Conservation (phyloP, 306 rosid species). For the Medicago arabica region DNA sequence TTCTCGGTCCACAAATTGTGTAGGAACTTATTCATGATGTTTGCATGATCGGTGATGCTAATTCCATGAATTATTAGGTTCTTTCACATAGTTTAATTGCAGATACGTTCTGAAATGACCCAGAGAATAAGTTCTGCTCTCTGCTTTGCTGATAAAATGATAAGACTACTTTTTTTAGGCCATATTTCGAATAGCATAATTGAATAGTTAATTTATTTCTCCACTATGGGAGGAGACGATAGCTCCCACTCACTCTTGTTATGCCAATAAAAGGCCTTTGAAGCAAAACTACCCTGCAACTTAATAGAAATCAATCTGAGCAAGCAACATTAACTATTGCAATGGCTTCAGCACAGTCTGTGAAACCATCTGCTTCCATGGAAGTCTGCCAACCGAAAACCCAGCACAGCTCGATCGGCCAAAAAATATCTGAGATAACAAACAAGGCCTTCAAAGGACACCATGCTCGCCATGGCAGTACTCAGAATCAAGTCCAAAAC, state of each 20-base stretch:
- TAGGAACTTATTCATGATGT: constrained; percentile 45
- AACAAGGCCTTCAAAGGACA: constrained; percentile 54
- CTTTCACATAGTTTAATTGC: constrained; percentile 34
- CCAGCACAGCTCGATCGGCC: constrained; percentile 52
- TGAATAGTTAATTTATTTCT: constrained; percentile 43
- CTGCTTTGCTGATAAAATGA: constrained; percentile 6
- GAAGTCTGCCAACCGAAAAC: constrained; percentile 48
- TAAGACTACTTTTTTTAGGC: constrained; percentile 35
- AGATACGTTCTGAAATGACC: constrained; percentile 21
- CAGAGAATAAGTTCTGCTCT: constrained; percentile 47
- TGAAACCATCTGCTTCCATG: constrained; percentile 38
- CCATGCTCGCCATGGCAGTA: constrained; percentile 44
- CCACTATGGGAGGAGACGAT: constrained; percentile 33
- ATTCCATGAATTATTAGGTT: constrained; percentile 40
- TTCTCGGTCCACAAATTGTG: constrained; percentile 35
- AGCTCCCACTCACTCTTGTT: not conserved
- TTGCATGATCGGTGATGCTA: constrained; percentile 17
- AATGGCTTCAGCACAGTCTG: constrained; percentile 60
- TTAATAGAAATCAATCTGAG: constrained; percentile 31
- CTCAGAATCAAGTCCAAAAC: constrained; percentile 39
- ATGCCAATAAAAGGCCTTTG: constrained; percentile 47
- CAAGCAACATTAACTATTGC: constrained; percentile 29
- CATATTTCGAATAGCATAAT: constrained; percentile 40
- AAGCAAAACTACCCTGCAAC: constrained; percentile 26
- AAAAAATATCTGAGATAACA: constrained; percentile 49